Percentiles rank a stretch among this genome's conserved stretches.
Conservation (phyloP, 768 basidiomycete species). For the Hebeloma cylindrosporum region DNA sequence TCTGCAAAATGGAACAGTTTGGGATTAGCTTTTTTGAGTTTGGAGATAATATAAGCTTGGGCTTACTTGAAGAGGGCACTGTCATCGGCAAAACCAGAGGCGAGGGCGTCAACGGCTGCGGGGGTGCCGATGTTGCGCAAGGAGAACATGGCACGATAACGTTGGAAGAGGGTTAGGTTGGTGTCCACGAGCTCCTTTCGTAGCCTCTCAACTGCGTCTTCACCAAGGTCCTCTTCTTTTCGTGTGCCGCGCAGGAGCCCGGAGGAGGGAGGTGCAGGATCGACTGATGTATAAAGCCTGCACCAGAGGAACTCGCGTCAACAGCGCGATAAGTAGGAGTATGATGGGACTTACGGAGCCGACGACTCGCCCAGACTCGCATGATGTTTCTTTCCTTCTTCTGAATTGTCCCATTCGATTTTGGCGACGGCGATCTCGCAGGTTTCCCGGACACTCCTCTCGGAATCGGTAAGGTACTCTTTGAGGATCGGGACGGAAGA, state of each 20-base stretch:
- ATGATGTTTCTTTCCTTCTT: conserved; percentile 59
- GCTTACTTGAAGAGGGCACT: conserved; percentile 91
- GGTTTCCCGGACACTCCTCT: conserved; percentile 85
- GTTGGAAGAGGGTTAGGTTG: conserved; percentile 75
- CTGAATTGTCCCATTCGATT: conserved; percentile 88
- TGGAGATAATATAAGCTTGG: not conserved
- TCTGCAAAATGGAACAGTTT: conserved; percentile 42
- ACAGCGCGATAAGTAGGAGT: not conserved
- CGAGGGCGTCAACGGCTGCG: conserved; percentile 86
- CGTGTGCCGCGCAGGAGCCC: conserved; percentile 54
- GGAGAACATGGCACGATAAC: conserved; percentile 98
- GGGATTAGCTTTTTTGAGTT: not conserved
- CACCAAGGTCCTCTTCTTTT: conserved; percentile 50
- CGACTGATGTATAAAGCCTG: conserved; percentile 80
- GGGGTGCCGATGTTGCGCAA: conserved; percentile 89
- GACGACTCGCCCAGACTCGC: conserved; percentile 30
- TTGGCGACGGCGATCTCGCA: conserved; percentile 96
- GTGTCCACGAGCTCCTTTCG: conserved; percentile 64
- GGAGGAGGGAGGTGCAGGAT: conserved; percentile 84
- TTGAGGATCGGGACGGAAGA: conserved; percentile 67
- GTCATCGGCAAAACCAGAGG: conserved; percentile 85
- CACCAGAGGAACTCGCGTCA: conserved; percentile 1
- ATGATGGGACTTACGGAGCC: conserved; percentile 36
- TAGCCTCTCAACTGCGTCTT: conserved; percentile 52
- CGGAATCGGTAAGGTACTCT: conserved; percentile 69